Evolutionary conservation across 768 basidiomycete genomes (phyloP).

Genomic region (Podaxis rugospora): DNA sequence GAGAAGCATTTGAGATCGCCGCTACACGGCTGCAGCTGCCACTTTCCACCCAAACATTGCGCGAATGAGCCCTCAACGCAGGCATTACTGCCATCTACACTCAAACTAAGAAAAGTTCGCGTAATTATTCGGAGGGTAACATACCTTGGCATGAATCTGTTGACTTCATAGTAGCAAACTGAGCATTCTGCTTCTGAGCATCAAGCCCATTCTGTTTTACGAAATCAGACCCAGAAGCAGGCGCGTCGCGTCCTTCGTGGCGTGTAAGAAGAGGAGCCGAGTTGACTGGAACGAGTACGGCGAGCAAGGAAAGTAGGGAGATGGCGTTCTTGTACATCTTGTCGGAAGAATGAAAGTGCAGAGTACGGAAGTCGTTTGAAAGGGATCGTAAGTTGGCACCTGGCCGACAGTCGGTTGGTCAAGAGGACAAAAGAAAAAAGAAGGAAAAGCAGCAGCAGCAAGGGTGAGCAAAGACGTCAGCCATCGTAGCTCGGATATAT

Average conservation of each 20-base stretch:
- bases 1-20: slow-evolving; percentile 37
- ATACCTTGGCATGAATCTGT: slow-evolving; percentile 44
- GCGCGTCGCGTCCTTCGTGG: slow-evolving; percentile 16
- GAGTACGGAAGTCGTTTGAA: slow-evolving; percentile 5
- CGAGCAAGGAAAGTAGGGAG: slow-evolving; percentile 18
- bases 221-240: slow-evolving; percentile 16
- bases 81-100: slow-evolving; percentile 31
- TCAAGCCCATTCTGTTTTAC: slow-evolving; percentile 41
- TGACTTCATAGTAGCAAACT: slow-evolving; percentile 40
- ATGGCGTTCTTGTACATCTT: slow-evolving; percentile 18
- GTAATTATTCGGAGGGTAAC: slow-evolving; percentile 12
- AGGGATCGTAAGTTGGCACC: slow-evolving; percentile 19
- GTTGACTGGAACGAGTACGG: slow-evolving; percentile 26
- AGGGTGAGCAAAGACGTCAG: neutral
- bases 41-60: slow-evolving; percentile 38
- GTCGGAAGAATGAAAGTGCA: neutral
- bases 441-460: slow-evolving; percentile 5
- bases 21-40: slow-evolving; percentile 32
- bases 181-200: slow-evolving; percentile 44
- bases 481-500: neutral
- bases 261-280: no score
- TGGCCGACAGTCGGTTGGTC: slow-evolving; percentile 17
- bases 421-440: slow-evolving; percentile 11
- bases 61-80: slow-evolving; percentile 39
- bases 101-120: slow-evolving; percentile 5